Percentiles rank a stretch among this genome's conserved stretches.
Evolutionary conservation across 805 yeast genomes (phyloP).

Genomic region (Cyberlindnera maclurae): DNA sequence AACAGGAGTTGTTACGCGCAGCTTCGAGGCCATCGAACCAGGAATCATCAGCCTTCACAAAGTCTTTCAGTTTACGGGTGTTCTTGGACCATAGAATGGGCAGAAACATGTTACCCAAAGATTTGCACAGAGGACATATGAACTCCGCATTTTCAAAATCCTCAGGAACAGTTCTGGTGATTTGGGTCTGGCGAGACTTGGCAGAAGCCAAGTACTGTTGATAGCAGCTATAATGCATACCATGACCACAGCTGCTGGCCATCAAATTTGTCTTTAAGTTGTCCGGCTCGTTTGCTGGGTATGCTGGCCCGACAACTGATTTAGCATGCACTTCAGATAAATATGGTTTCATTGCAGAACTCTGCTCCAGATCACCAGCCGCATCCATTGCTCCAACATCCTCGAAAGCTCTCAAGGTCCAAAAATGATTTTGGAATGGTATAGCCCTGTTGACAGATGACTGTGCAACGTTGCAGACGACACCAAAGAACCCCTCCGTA

Average conservation of each 20-base stretch:
- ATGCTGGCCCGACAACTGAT: slow-evolving; percentile 65
- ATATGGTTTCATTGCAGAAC: slow-evolving; percentile 32
- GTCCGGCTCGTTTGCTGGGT: slow-evolving; percentile 28
- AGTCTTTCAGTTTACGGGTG: slow-evolving; percentile 20
- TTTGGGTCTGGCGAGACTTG: slow-evolving; percentile 53
- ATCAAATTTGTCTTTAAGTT: slow-evolving; percentile 22
- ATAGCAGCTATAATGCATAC: slow-evolving; percentile 81
- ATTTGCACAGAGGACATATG: slow-evolving; percentile 86
- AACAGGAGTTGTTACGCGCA: slow-evolving; percentile 5
- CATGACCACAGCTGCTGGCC: slow-evolving; percentile 84
- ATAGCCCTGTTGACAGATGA: slow-evolving; percentile 55
- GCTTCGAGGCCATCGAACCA: slow-evolving; percentile 18
- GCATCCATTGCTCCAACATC: slow-evolving; percentile 26
- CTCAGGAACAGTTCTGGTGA: slow-evolving; percentile 79
- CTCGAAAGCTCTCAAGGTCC: slow-evolving; percentile 59
- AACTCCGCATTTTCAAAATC: slow-evolving; percentile 64
- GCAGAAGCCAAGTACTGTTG: slow-evolving; percentile 53
- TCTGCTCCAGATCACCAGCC: slow-evolving; percentile 10
- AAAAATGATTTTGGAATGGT: slow-evolving; percentile 56
- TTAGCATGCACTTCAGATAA: slow-evolving; percentile 31
- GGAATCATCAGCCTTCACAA: slow-evolving; percentile 3
- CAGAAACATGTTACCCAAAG: slow-evolving; percentile 74
- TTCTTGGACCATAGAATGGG: slow-evolving; percentile 64
- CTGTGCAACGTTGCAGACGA: slow-evolving; percentile 54
- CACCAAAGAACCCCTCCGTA: slow-evolving; percentile 64